Evolutionary conservation across 2,329 filamentous ascomycete genomes (phyloP).

Genomic region (Diaporthe vaccinii): DNA sequence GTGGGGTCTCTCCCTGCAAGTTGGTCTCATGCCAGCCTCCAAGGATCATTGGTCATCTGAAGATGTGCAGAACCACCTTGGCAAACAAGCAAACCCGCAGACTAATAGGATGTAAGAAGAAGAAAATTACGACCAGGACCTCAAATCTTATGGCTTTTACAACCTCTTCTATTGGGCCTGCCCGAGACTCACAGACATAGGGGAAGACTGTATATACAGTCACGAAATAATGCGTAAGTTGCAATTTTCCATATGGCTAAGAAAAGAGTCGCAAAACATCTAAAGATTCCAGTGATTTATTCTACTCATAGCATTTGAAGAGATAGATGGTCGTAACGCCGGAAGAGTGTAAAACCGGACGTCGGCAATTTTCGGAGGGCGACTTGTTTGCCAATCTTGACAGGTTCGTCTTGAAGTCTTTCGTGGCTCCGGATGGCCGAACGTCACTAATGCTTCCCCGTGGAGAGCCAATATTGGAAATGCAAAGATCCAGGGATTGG

Average conservation of each 20-base stretch:
- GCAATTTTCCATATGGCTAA: background rate
- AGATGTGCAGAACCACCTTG: background rate
- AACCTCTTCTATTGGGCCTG: background rate
- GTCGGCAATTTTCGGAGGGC: background rate
- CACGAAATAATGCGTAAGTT: background rate
- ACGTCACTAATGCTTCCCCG: slow-evolving; percentile 52
- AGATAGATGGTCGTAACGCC: fast-evolving
- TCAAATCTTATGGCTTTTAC: background rate
- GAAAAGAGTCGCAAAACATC: background rate
- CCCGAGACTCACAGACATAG: background rate
- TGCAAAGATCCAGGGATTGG: slow-evolving; percentile 59
- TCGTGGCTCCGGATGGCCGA: background rate
- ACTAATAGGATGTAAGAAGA: background rate
- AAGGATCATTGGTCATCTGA: background rate
- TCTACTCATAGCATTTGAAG: fast-evolving
- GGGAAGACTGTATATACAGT: background rate
- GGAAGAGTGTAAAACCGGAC: background rate
- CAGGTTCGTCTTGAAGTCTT: background rate
- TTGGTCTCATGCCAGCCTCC: background rate
- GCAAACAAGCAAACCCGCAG: fast-evolving
- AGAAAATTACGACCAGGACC: too few relatives aligned
- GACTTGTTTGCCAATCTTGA: slow-evolving; percentile 63
- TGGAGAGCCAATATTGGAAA: slow-evolving; percentile 69
- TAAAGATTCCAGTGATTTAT: background rate
- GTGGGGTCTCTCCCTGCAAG: background rate